Evolutionary conservation across 176 grass and related monocot genomes (phyloP), one percentile per base, ranked within the genome.

Genomic region (Aegilops sharonensis): DNA sequence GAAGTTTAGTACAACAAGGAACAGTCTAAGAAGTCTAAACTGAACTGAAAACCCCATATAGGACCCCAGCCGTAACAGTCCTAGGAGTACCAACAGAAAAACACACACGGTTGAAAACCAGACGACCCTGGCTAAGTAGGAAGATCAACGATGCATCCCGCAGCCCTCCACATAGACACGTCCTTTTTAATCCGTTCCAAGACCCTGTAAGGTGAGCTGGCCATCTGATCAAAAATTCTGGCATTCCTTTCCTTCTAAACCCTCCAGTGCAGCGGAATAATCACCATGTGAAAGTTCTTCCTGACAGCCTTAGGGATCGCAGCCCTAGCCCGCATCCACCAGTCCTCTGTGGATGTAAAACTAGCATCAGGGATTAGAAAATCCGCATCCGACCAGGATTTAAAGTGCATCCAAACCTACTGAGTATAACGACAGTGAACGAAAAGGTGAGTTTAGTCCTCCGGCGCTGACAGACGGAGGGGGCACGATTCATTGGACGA

Each of bases 201-300:
- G 0, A 64, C 24, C 4, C 11, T 6, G 3, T 14, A 1, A 1
- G 2, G 11, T 0, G 4, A 2, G 11, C 12, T 4, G 1, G 3
- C 5, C 0, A 1, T 1, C 5, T 30, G 2, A 4, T 65, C 63
- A 14, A 65, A 65, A 4, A 65, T 65, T 4, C 63, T 65, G 24
- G 24, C 0, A 2, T 65, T 64, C 10, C 10, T 43, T 3, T 43
- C 42, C 10, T 43, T 43, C 10, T 9, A 43, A 3, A 43, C 42
- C 42, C 42, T 43, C 10, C 10, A 3, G 10, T 43, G 42, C 7
- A 11, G 42, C 42, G 10, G 0, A 1, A 43, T 64, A 25, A 29
- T 2, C 0, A 64, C 62, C 0, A 4, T 29, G 62, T 64, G 24
- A 1, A 64, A 64, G 4, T 64, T 25, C 1, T 9, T 24, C 0